Evolutionary conservation across 495 filamentous ascomycete species (phyloP).

Genomic region (Rusavskia elegans): DNA sequence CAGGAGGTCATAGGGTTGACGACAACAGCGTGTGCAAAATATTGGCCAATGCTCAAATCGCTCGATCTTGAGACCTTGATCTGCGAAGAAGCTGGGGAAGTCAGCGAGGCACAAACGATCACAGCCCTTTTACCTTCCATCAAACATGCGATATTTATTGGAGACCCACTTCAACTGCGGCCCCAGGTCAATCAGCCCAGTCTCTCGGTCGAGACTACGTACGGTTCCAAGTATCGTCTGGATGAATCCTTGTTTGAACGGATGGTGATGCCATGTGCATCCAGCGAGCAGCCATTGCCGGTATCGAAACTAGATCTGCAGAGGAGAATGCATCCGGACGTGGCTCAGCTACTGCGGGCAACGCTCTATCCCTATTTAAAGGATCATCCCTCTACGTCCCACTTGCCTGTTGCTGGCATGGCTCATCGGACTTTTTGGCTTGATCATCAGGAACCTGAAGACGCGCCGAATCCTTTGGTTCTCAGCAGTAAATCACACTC

Average conservation of each 20-base stretch:
- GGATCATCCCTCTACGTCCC: conserved; percentile 33
- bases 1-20: conserved; percentile 21
- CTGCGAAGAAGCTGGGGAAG: conserved; percentile 43
- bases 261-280: conserved; percentile 26
- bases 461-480: conserved; percentile 14
- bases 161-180: conserved; percentile 38
- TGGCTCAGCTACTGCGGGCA: conserved; percentile 38
- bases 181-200: conserved; percentile 39
- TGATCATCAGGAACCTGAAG: conserved; percentile 44
- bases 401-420: conserved; percentile 48
- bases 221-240: conserved; percentile 38
- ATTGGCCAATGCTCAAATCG: conserved; percentile 14
- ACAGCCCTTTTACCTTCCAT: conserved; percentile 36
- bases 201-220: conserved; percentile 31
- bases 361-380: conserved; percentile 48
- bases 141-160: conserved; percentile 38
- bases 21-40: conserved; percentile 19
- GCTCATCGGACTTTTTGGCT: conserved; percentile 53
- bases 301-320: conserved; percentile 42
- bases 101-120: conserved; percentile 36
- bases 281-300: conserved; percentile 18
- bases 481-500: conserved; percentile 25
- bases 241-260: conserved; percentile 52
- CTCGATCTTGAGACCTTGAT: conserved; percentile 24
- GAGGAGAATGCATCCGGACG: conserved; percentile 56